phyloP scores from a whole-genome alignment of 2,329 filamentous ascomycete species.

The Thelonectria blattea region DNA sequence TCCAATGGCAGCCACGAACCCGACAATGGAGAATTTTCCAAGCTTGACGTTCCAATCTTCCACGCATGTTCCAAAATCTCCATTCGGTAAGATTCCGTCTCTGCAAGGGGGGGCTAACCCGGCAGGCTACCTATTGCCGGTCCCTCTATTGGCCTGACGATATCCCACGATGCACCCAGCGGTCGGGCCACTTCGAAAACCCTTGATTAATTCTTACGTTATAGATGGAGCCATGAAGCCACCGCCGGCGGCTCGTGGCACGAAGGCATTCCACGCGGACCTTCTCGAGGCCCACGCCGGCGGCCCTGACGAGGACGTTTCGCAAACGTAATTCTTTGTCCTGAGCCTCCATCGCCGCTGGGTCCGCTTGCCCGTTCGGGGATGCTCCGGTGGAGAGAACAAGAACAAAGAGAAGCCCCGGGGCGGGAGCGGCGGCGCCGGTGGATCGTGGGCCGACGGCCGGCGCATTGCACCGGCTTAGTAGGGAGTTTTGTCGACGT shows the following conservation, averaged over 20 bases:
- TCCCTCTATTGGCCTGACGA: neutral
- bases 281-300: slow-evolving; percentile 1
- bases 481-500: neutral
- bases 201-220: slow-evolving; percentile 5
- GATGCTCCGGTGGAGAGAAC: neutral
- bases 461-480: slow-evolving; percentile 6
- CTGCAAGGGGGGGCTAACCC: neutral
- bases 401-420: no score
- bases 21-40: neutral
- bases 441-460: neutral
- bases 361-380: neutral
- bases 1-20: neutral
- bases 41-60: neutral
- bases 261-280: neutral
- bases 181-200: neutral
- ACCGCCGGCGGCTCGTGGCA: neutral
- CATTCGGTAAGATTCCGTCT: neutral
- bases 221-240: slow-evolving; percentile 5
- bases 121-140: neutral
- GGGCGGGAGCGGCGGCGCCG: neutral
- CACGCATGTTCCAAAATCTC: neutral
- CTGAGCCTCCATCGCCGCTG: neutral
- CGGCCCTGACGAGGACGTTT: neutral
- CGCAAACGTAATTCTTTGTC: neutral
- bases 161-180: neutral